phyloP scores from a whole-genome alignment of 1,284 basidiomycete species.

The Athelia sp. region DNA sequence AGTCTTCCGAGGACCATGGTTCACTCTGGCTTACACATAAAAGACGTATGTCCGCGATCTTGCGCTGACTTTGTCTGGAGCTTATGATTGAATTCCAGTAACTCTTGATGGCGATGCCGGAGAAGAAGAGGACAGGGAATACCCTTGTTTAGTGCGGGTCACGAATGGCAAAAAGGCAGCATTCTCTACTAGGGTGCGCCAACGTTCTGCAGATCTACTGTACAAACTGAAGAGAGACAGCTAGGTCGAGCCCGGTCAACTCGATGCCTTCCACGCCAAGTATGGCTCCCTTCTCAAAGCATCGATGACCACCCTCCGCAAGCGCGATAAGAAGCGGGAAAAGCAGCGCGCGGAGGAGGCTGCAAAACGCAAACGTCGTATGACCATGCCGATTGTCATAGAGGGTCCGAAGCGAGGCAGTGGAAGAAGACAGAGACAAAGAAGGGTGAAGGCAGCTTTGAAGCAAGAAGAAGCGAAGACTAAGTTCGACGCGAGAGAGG shows the following conservation, averaged over 20 bases:
- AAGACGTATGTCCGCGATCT: constrained; percentile 56
- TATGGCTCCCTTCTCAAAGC: constrained; percentile 79
- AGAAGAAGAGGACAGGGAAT: constrained; percentile 50
- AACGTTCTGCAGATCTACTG: too few relatives aligned
- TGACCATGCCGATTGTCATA: constrained; percentile 59
- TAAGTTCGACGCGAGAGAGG: constrained; percentile 61
- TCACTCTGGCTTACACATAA: constrained; percentile 93
- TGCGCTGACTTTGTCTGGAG: constrained; percentile 24
- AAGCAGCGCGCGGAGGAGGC: constrained; percentile 69
- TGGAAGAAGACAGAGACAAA: constrained; percentile 67
- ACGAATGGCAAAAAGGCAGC: constrained; percentile 65
- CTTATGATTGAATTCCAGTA: constrained; percentile 32
- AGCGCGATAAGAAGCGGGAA: constrained; percentile 90
- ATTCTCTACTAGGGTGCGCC: constrained; percentile 69
- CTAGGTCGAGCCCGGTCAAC: constrained; percentile 61
- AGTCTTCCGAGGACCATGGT: constrained; percentile 61
- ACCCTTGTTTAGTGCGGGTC: constrained; percentile 74
- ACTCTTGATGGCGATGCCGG: constrained; percentile 51
- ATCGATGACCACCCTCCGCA: constrained; percentile 73
- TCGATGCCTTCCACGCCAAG: constrained; percentile 66
- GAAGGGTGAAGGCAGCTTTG: constrained; percentile 54
- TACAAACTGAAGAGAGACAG: too few relatives aligned
- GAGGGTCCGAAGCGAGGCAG: constrained; percentile 74
- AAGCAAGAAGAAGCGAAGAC: constrained; percentile 64
- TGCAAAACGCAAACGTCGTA: constrained; percentile 60